These are phyloP conservation scores for Neonectria ditissima DNA, from an alignment of 2,329 filamentous ascomycete genomes.

Conservation along the genomic window DNA sequence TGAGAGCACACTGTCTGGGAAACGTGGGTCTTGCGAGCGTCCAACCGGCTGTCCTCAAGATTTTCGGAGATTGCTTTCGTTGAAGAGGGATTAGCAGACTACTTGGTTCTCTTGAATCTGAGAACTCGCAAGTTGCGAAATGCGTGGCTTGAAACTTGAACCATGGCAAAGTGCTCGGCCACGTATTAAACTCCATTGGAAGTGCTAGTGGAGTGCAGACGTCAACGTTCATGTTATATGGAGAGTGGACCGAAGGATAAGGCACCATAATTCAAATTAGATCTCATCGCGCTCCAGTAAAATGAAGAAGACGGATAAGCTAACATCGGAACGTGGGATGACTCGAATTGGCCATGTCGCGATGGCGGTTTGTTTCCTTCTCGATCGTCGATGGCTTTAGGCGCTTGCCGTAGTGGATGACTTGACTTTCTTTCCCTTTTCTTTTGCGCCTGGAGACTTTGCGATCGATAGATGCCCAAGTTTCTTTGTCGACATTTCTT, in stretches of 20 bases:
- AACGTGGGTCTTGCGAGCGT: background rate
- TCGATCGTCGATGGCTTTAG: conserved; percentile 5
- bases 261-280: background rate
- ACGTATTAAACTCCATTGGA: background rate
- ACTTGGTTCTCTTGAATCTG: too few species aligned
- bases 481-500: background rate
- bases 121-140: background rate
- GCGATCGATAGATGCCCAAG: conserved; percentile 4
- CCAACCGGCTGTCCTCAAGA: background rate
- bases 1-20: background rate
- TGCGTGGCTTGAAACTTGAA: conserved; percentile 7
- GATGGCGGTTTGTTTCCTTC: conserved; percentile 5
- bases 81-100: background rate
- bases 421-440: conserved; percentile 5
- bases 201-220: conserved; percentile 11
- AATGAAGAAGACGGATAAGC: background rate
- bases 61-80: background rate
- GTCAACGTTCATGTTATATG: background rate
- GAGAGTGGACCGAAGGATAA: background rate
- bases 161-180: conserved; percentile 22
- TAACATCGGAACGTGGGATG: background rate
- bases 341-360: background rate
- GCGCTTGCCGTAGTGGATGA: conserved; percentile 15
- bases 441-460: conserved; percentile 10
- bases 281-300: background rate